phyloP scores from a whole-genome alignment of 257 asterid species.

The Solanum piurae region DNA sequence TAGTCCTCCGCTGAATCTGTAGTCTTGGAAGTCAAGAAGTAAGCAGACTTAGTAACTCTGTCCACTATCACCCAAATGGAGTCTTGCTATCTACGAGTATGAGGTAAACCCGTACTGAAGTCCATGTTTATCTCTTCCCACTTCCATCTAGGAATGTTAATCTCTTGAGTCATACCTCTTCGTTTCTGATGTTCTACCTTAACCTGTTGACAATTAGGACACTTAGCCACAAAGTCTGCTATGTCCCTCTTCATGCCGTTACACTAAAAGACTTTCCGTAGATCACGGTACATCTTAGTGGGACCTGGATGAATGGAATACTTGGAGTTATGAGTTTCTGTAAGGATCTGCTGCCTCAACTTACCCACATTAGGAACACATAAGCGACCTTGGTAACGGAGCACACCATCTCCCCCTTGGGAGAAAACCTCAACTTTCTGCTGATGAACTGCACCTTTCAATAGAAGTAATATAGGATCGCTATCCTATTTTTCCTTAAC shows the following conservation, averaged over 20 bases:
- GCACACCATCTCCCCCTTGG: not conserved
- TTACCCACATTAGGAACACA: not conserved
- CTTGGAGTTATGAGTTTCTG: not conserved
- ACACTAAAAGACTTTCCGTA: too few relatives aligned
- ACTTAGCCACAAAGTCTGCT: too few relatives aligned
- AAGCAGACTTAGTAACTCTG: not conserved
- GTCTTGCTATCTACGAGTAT: not conserved
- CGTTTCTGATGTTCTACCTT: not conserved
- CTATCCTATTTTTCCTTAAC: not conserved
- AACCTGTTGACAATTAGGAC: not conserved
- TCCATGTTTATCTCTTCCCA: not conserved
- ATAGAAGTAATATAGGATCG: not conserved
- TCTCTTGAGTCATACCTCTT: not conserved
- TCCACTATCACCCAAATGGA: not conserved
- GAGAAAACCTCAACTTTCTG: not conserved
- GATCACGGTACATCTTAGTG: not conserved
- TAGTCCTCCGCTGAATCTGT: too few relatives aligned
- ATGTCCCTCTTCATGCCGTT: not conserved
- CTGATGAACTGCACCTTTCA: not conserved
- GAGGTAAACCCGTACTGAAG: not conserved
- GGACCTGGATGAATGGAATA: not conserved
- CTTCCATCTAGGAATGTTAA: not conserved
- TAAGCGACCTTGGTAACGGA: not conserved
- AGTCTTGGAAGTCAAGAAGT: not conserved
- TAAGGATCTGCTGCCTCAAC: not conserved